These are phyloP conservation scores for Aspergillus mulundensis DNA, from an alignment of 495 filamentous ascomycete species.

Conservation along the genomic window DNA sequence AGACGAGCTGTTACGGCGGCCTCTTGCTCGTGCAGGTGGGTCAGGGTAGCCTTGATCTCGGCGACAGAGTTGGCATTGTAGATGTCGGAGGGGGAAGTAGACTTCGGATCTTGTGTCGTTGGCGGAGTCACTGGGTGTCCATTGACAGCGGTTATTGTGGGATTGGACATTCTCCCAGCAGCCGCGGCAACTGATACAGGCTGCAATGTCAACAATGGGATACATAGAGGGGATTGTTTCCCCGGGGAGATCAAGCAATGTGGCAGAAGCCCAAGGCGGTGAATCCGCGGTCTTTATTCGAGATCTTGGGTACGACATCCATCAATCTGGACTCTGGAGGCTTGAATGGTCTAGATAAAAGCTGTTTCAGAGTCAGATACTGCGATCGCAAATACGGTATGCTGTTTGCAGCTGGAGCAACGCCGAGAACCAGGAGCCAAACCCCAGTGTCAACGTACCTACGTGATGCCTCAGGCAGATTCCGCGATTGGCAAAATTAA, in stretches of 20 bases:
- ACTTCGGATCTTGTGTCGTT: slow-evolving; percentile 11
- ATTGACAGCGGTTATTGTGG: slow-evolving; percentile 24
- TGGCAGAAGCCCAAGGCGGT: slow-evolving; percentile 27
- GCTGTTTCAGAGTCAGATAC: not conserved
- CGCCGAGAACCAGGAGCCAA: not conserved
- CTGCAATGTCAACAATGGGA: not conserved
- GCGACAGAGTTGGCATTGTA: slow-evolving; percentile 66
- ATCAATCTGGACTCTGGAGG: too few relatives aligned
- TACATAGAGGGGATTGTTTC: not conserved
- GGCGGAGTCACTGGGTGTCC: slow-evolving; percentile 20
- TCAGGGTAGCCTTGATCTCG: slow-evolving; percentile 73
- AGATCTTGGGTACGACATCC: too few relatives aligned
- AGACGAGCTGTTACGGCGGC: slow-evolving; percentile 67
- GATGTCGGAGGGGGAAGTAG: slow-evolving; percentile 41
- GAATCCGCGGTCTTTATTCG: too few relatives aligned
- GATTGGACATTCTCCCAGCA: slow-evolving; percentile 22
- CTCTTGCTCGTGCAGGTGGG: slow-evolving; percentile 71
- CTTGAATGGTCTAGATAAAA: not conserved
- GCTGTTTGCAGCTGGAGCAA: too few relatives aligned
- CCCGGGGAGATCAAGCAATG: slow-evolving; percentile 1
- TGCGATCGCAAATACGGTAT: too few relatives aligned
- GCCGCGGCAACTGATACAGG: not conserved
- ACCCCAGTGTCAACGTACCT: not conserved
- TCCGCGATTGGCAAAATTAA: slow-evolving; percentile 9
- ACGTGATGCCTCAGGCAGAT: slow-evolving; percentile 13